Evolutionary conservation across 306 rosid species (phyloP), one percentile per base, ranked within the genome.

Genomic region (Pterocarpus santalinus): DNA sequence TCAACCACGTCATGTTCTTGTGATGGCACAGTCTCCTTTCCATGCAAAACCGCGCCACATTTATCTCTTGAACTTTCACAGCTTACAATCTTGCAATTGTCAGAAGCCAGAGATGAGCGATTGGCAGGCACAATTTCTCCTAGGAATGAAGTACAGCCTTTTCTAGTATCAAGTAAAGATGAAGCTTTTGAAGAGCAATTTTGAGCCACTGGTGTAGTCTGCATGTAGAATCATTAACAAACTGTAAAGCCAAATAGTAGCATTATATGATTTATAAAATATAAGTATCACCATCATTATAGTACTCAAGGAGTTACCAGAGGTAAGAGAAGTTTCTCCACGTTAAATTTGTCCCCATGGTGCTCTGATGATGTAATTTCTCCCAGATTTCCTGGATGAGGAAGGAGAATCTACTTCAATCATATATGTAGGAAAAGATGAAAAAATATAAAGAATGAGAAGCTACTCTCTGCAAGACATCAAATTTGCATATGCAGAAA

Each of bases 121-220:
- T 95, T 95, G 66, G 99, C 99, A 55, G 99, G 97, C 76, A 88
- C 83, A 73, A 91, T 79, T 82, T 90, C 79, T 68, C 85, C 87
- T 77, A 81, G 68, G 81, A 78, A 77, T 62, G 90, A 88, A 61
- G 72, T 41, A 57, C 49, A 44, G 22, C 82, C 86, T 28, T 66
- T 83, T 82, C 82, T 86, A 60, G 77, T 80, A 76, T 72, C 82
- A 70, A 60, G 62, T 51, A 72, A 70, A 61, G 89, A 72, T 65
- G 87, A 68, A 49, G 86, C 80, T 84, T 84, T 83, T 41, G 68
- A 56, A 69, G 84, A 53, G 61, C 58, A 71, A 85, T 85, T 84
- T 75, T 69, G 86, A 81, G 79, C 71, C 70, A 70, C 52, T 65
- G 82, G 76, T 56, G 83, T 69, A 72, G 75, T 76, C 98, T 95